Evolutionary conservation across 495 filamentous ascomycete genomes (phyloP), one percentile per base, ranked within the genome.

Genomic region (Neurospora sublineolata): DNA sequence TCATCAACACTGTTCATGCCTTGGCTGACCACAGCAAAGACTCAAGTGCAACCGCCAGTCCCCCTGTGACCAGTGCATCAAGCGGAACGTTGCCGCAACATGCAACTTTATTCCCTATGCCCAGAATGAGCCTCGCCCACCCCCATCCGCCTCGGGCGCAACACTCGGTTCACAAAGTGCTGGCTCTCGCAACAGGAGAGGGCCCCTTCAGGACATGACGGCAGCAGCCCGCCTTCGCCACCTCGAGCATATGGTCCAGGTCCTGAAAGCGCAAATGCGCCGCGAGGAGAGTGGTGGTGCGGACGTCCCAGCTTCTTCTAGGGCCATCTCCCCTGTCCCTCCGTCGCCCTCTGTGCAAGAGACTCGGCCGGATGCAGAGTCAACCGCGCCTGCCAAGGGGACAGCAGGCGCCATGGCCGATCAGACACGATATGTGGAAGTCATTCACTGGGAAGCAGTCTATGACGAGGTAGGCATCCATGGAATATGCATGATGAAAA

Each of bases 31-130:
- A 16, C n/a, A 23, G 30, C 16, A 20, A 71, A 87, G 85, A 74
- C 77, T 86, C 16, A 87, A 85, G 80, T 86, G 85, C 73, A 83
- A 84, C 69, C 85, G 85, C 67, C 82, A 80, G 16, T 76, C 84
- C 42, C 85, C 85, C 2, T 87, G 85, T 74, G 81, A 77, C 37
- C 85, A 86, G 70, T 86, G 85, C 73, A 79, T 77, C 68, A 84
- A 82, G 74, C 79, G 85, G n/a, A 79, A 80, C 20, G 82, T 86
- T 64, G 78, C 77, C 11, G 75, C 72, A 11, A 78, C 75, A 37
- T 87, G 85, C 72, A 80, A 82, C 1, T 85, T 83, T 70, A 79
- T 79, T 20, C 78, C 78, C 11, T 78, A 79, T 67, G 73, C 74
- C 52, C 69, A 71, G 16, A 68, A 42, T 5, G 20, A 60, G 3